A percentile compares a stretch with the other conserved stretches of the same genome.
phyloP scores from a whole-genome alignment of 2,329 filamentous ascomycete species.

The Xylariaceae sp. region DNA sequence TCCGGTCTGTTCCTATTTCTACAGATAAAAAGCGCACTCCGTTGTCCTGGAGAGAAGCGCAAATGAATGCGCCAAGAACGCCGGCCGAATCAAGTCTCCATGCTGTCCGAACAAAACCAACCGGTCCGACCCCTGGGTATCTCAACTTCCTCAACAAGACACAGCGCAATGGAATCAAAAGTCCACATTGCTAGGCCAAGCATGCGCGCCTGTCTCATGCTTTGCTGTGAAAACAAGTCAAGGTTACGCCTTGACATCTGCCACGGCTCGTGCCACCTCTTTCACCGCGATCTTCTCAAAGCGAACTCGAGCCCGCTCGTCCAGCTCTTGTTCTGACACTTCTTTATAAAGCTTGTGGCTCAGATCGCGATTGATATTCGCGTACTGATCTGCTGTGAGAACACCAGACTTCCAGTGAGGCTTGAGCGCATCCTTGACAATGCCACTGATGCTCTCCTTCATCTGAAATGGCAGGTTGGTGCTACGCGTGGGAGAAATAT shows the following conservation, averaged over 20 bases:
- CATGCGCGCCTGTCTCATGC: conserved; percentile 16
- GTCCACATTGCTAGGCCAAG: conserved; percentile 12
- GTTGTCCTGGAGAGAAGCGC: conserved; percentile 9
- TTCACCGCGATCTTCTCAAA: conserved; percentile 73
- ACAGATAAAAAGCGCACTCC: conserved; percentile 11
- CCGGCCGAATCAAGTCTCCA: conserved; percentile 9
- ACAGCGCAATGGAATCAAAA: conserved; percentile 4
- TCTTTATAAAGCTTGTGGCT: conserved; percentile 82
- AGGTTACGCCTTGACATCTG: conserved; percentile 40
- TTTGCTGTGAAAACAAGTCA: conserved; percentile 15
- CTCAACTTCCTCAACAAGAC: conserved; percentile 11
- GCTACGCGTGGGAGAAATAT: conserved; percentile 61
- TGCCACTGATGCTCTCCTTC: conserved; percentile 82
- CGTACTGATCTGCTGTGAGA: conserved; percentile 85
- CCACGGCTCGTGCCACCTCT: conserved; percentile 73
- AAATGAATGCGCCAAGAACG: conserved; percentile 16
- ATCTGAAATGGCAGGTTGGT: conserved; percentile 66
- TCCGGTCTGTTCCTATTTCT: conserved; percentile 12
- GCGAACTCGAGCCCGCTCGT: conserved; percentile 59
- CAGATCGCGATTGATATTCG: conserved; percentile 82
- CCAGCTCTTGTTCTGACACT: conserved; percentile 51
- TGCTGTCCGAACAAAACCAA: conserved; percentile 16
- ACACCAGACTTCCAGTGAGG: conserved; percentile 76
- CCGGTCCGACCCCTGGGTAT: conserved; percentile 18
- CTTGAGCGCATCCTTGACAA: conserved; percentile 77